A percentile compares a stretch with the other conserved stretches of the same genome.
phyloP scores from a whole-genome alignment of 2,329 filamentous ascomycete genomes.

The Trichoderma sp. region DNA sequence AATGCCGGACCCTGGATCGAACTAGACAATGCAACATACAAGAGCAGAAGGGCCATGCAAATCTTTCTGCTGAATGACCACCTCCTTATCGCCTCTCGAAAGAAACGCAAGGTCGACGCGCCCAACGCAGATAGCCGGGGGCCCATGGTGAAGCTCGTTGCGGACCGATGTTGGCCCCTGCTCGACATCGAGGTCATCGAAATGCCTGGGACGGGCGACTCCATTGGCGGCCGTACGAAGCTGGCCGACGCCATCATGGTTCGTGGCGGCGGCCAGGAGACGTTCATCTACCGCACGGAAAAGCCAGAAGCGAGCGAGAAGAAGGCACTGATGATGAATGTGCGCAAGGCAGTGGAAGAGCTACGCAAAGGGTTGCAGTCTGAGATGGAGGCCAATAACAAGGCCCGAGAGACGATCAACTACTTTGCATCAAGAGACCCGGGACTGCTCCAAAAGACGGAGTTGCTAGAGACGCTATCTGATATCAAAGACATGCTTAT shows the following conservation, averaged over 20 bases:
- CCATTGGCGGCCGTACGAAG: conserved; percentile 53
- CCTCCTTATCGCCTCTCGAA: conserved; percentile 82
- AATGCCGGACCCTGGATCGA: conserved; percentile 95
- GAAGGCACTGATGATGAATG: conserved; percentile 75
- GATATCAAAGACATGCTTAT: conserved; percentile 84
- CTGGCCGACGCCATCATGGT: conserved; percentile 87
- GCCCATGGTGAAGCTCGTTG: conserved; percentile 73
- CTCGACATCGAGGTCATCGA: conserved; percentile 92
- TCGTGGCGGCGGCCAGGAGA: conserved; percentile 78
- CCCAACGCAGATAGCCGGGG: conserved; percentile 48
- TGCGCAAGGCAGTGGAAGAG: conserved; percentile 89
- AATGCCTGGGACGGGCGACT: conserved; percentile 65
- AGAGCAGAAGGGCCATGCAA: conserved; percentile 82
- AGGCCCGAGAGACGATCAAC: conserved; percentile 78
- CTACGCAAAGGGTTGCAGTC: conserved; percentile 80
- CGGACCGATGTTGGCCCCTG: conserved; percentile 90
- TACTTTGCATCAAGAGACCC: conserved; percentile 80
- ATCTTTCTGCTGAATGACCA: conserved; percentile 94
- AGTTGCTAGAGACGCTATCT: conserved; percentile 74
- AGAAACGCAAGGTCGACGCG: conserved; percentile 83
- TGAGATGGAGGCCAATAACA: conserved; percentile 83
- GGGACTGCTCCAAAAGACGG: conserved; percentile 72
- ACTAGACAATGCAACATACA: conserved; percentile 95
- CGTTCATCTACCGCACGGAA: conserved; percentile 91
- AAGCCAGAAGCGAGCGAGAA: conserved; percentile 78